These are phyloP conservation scores for Chlorella sorokiniana DNA, from an alignment of 139 green algal genomes.

Conservation along the genomic window DNA sequence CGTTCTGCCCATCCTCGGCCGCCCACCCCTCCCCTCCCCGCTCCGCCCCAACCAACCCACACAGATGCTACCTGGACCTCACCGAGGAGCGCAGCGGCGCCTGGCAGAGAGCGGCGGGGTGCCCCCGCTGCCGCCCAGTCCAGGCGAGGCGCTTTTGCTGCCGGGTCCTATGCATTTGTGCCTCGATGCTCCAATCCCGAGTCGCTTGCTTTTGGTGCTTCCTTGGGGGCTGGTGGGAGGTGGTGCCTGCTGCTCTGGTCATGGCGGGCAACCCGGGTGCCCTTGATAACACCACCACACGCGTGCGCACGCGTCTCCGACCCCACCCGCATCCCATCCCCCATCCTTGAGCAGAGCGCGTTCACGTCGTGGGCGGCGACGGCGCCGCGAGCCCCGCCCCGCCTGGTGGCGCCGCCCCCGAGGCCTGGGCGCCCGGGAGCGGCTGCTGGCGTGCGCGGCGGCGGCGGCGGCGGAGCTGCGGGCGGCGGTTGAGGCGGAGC, in stretches of 20 bases:
- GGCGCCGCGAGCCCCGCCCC: slow-evolving; percentile 6
- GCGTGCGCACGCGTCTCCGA: background rate
- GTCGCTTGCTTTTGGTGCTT: background rate
- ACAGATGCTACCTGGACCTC: slow-evolving; percentile 71
- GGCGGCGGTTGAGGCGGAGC: slow-evolving; percentile 59
- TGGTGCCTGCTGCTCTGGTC: background rate
- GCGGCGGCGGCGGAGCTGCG: slow-evolving; percentile 63
- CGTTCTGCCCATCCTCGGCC: too few species aligned
- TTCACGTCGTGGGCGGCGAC: slow-evolving; percentile 50
- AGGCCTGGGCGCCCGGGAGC: slow-evolving; percentile 57
- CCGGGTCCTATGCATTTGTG: background rate
- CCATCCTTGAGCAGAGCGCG: slow-evolving; percentile 37
- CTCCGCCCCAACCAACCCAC: too few species aligned
- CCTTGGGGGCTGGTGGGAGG: background rate
- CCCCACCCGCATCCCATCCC: background rate
- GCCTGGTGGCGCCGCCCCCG: slow-evolving; percentile 64
- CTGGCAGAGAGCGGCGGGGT: slow-evolving; percentile 38
- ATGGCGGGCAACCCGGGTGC: background rate
- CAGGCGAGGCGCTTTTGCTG: background rate
- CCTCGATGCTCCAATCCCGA: too few species aligned
- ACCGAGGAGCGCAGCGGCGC: slow-evolving; percentile 55
- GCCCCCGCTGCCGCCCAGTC: slow-evolving; percentile 33
- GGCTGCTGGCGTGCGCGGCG: slow-evolving; percentile 69
- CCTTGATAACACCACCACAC: background rate
- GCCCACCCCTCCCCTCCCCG: too few species aligned